phyloP scores from a whole-genome alignment of 345 rosid species.

The Citrus cavaleriei region DNA sequence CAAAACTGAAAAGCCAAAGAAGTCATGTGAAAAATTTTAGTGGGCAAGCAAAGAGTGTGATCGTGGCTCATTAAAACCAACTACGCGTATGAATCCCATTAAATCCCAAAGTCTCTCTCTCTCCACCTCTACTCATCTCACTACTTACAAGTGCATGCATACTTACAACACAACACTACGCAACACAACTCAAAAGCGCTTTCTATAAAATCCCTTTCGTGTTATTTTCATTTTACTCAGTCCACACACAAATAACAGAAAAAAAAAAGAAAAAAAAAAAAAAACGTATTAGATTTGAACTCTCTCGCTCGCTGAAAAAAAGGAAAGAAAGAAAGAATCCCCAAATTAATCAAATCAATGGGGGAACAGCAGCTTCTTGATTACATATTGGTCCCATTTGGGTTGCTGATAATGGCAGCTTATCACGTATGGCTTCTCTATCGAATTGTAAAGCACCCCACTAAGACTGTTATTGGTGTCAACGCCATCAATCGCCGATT shows the following conservation, averaged over 20 bases:
- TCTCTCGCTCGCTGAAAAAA: not conserved
- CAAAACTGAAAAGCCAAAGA: not conserved
- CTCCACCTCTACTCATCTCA: no score
- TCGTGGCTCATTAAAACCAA: not conserved
- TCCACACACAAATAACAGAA: not conserved
- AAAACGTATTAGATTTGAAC: not conserved
- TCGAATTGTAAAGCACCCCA: constrained; percentile 55
- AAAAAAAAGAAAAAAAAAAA: no score
- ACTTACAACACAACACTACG: not conserved
- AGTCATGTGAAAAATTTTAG: not conserved
- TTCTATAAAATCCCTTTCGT: not conserved
- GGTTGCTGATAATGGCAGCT: constrained; percentile 42
- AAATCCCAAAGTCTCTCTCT: no score
- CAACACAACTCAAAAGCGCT: not conserved
- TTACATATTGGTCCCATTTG: constrained; percentile 57
- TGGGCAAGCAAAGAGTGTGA: not conserved
- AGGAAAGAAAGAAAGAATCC: not conserved
- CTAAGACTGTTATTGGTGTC: constrained; percentile 64
- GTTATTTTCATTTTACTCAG: not conserved
- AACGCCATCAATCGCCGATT: constrained; percentile 80
- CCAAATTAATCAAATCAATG: constrained; percentile 15
- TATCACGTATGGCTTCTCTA: constrained; percentile 79
- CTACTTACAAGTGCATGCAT: not conserved
- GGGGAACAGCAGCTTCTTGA: constrained; percentile 46
- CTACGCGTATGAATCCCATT: no score